Evolutionary conservation across 2,329 filamentous ascomycete species (phyloP), one percentile per base, ranked within the genome.

Genomic region (Fusarium secorum): DNA sequence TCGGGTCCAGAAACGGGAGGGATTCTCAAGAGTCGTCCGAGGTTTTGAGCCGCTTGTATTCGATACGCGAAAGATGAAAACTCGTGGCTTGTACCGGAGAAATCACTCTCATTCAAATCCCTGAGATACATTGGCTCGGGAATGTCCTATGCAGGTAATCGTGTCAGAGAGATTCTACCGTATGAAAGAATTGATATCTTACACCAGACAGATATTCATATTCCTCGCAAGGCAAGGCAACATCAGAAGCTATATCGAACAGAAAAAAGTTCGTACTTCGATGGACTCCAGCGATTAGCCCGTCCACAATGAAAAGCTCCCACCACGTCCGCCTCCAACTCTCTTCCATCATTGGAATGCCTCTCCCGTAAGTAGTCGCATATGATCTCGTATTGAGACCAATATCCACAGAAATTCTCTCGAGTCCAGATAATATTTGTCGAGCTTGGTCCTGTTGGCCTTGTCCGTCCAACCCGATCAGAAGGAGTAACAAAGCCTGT

Each of bases 291-390:
- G 93, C 93, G 72, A 97, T 87, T 87, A 97, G 91, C 59, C 91
- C 93, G 78, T 97, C 94, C 18, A 93, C 87, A n/a, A 93, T 87
- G 77, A 91, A 95, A 7, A 89, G 78, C 68, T 89, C 94, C 95
- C 95, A 98, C 94, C 94, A 98, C 3, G 94, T 98, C 64, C 95
- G 87, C 22, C 94, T 88, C 88, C 93, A 91, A 78, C 91, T 93
- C 80, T 98, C 95, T 77, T 95, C 93, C 6, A 95, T 78, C 4
- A 94, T 84, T 0, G 88, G 85, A 64, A 91, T 88, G 9, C 89
- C 88, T 32, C 86, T 83, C 20, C 91, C 90, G 73, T 93, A 84
- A 9, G 85, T 80, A 0, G 85, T 81, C 1, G 93, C 90, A 78
- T 90, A 97, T 0, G 87, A 85, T 51, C 88, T 85, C 14, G 88